Percentiles rank a stretch among this genome's conserved stretches.
phyloP scores from a whole-genome alignment of 228 moss, liverwort and hornwort species.

The Sphagnum fallax region DNA sequence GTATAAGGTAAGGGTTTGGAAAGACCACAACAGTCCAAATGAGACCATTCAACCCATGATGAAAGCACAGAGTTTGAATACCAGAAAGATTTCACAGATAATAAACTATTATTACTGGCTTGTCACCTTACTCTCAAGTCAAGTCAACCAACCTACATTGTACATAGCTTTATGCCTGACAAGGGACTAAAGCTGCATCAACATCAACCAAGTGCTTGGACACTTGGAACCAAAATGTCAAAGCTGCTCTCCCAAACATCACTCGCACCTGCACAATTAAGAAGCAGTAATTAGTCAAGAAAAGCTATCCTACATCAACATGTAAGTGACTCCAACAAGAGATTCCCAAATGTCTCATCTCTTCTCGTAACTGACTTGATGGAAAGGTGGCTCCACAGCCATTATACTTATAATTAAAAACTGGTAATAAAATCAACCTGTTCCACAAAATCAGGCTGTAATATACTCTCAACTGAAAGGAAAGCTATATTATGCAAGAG shows the following conservation, averaged over 20 bases:
- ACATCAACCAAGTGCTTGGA: slow-evolving; percentile 30
- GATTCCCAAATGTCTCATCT: background rate
- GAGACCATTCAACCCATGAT: too few relatives aligned
- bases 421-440: background rate
- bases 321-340: background rate
- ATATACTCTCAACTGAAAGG: background rate
- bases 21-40: too few relatives aligned
- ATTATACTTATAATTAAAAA: background rate
- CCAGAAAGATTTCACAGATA: too few relatives aligned
- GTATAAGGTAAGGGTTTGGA: too few relatives aligned
- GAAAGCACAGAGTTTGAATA: background rate
- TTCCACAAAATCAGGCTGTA: background rate
- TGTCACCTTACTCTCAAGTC: too few relatives aligned
- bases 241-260: slow-evolving; percentile 45
- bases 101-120: too few relatives aligned
- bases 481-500: too few relatives aligned
- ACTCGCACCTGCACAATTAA: slow-evolving; percentile 37
- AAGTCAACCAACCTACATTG: too few relatives aligned
- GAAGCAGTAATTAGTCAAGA: background rate
- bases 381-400: background rate
- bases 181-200: slow-evolving; percentile 18
- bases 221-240: slow-evolving; percentile 56
- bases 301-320: background rate
- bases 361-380: background rate
- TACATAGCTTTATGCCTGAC: slow-evolving; percentile 22